phyloP scores from a whole-genome alignment of 306 rosid species.

The Carpinus fangiana region DNA sequence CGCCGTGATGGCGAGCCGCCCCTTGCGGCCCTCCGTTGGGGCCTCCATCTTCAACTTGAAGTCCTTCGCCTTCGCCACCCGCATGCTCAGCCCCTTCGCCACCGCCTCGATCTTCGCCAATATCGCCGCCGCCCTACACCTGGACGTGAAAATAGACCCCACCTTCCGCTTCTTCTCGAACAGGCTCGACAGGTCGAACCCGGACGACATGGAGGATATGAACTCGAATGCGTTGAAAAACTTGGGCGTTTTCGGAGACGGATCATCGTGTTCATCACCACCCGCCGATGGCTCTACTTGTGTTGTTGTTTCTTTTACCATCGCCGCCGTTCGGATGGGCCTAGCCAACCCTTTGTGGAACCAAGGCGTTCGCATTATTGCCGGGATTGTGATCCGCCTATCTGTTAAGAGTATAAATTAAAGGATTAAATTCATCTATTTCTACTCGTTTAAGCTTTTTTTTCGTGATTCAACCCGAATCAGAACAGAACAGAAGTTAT shows the following conservation, averaged over 20 bases:
- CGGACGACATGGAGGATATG: slow-evolving; percentile 76
- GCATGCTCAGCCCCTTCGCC: slow-evolving; percentile 54
- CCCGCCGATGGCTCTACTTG: slow-evolving; percentile 19
- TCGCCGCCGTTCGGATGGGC: slow-evolving; percentile 22
- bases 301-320: background rate
- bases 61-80: slow-evolving; percentile 47
- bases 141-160: slow-evolving; percentile 67
- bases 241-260: slow-evolving; percentile 42
- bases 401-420: no score
- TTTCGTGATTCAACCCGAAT: no score
- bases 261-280: background rate
- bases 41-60: slow-evolving; percentile 58
- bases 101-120: slow-evolving; percentile 54
- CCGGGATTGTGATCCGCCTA: slow-evolving; percentile 53
- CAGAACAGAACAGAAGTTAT: no score
- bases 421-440: no score
- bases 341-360: slow-evolving; percentile 40
- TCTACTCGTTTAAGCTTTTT: no score
- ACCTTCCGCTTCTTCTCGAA: slow-evolving; percentile 54
- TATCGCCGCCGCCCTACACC: slow-evolving; percentile 47
- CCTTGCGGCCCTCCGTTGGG: slow-evolving; percentile 56
- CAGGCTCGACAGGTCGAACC: slow-evolving; percentile 71
- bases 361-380: slow-evolving; percentile 65
- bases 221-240: slow-evolving; percentile 80
- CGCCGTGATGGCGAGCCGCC: slow-evolving; percentile 55